Percentiles rank a stretch among this genome's conserved stretches.
These are phyloP conservation scores for Hypholoma fasciculare DNA, from an alignment of 768 basidiomycete species.

Conservation along the genomic window DNA sequence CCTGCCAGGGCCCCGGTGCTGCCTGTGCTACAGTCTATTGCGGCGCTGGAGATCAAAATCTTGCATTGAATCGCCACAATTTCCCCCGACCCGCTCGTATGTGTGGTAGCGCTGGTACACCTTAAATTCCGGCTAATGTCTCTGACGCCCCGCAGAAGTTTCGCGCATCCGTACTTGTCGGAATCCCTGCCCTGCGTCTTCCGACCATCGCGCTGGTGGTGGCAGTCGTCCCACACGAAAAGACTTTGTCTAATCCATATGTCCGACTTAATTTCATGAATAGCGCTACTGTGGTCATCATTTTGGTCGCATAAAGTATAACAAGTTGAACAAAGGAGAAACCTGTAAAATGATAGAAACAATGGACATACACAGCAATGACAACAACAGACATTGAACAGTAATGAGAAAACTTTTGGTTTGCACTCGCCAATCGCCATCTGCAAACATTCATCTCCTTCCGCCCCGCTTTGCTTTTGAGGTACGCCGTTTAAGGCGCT, in stretches of 20 bases:
- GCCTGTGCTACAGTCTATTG: neutral
- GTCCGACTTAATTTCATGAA: neutral
- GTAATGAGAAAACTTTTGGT: neutral
- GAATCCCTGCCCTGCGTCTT: neutral
- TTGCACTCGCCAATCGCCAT: neutral
- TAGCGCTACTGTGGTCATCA: neutral
- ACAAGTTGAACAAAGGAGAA: neutral
- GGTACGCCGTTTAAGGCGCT: conserved; percentile 28
- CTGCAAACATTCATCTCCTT: conserved; percentile 12
- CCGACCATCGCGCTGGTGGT: neutral
- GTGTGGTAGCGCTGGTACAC: neutral
- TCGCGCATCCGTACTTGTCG: neutral
- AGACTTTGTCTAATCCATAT: neutral
- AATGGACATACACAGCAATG: neutral
- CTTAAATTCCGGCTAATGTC: neutral
- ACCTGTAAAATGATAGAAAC: neutral
- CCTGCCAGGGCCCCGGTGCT: neutral
- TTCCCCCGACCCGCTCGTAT: neutral
- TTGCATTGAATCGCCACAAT: neutral
- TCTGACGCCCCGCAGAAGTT: neutral
- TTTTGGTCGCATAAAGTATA: neutral
- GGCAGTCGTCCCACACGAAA: neutral
- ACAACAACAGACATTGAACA: neutral
- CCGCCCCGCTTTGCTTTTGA: conserved; percentile 24
- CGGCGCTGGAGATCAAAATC: neutral